Evolutionary conservation across 1,284 basidiomycete species (phyloP).

Genomic region (Ustilago shanxiensis): DNA sequence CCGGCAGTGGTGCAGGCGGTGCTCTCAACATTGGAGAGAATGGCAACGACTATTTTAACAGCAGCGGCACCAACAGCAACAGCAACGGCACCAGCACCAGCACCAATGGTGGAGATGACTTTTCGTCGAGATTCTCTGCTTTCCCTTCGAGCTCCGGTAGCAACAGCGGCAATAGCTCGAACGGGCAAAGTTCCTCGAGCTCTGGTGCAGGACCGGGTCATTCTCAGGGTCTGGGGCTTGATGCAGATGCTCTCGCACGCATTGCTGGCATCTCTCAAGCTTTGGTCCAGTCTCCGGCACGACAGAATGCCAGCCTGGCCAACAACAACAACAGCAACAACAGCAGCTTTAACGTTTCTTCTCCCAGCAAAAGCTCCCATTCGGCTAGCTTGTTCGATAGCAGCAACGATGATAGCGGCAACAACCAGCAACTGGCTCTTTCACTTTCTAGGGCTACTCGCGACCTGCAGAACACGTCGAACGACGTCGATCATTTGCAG

Average conservation of each 20-base stretch:
- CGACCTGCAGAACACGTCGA: constrained; percentile 77
- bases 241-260: constrained; percentile 42
- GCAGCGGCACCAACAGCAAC: background rate
- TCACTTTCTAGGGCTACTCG: constrained; percentile 34
- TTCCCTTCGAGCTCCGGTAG: constrained; percentile 10
- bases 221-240: constrained; percentile 39
- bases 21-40: constrained; percentile 8
- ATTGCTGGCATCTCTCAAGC: constrained; percentile 52
- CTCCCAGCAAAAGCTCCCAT: constrained; percentile 15
- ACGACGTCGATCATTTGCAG: constrained; percentile 80
- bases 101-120: constrained; percentile 16
- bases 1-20: constrained; percentile 19
- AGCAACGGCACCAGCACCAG: background rate
- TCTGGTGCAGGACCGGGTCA: background rate
- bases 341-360: background rate
- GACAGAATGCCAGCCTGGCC: constrained; percentile 15
- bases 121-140: constrained; percentile 38
- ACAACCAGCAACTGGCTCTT: constrained; percentile 47
- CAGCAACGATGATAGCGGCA: constrained; percentile 9
- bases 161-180: constrained; percentile 1
- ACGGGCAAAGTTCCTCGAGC: constrained; percentile 1
- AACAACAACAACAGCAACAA: constrained; percentile 15
- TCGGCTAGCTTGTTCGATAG: constrained; percentile 18
- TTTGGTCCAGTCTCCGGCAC: constrained; percentile 43
- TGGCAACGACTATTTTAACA: constrained; percentile 35